These are phyloP conservation scores for Podospora comata DNA, from an alignment of 495 filamentous ascomycete genomes.

Conservation along the genomic window DNA sequence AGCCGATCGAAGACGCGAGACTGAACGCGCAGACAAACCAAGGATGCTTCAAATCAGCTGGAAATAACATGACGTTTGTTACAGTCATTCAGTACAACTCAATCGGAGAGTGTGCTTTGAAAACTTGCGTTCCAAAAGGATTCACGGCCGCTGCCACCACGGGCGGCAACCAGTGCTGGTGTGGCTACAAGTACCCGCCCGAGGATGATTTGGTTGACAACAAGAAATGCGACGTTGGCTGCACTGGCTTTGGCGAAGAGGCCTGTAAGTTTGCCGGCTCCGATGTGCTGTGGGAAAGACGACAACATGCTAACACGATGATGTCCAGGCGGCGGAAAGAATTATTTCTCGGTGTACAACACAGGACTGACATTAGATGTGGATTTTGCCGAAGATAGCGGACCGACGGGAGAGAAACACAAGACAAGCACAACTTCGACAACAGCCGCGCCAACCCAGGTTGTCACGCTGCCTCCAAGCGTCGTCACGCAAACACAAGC, in stretches of 20 bases:
- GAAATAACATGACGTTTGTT: conserved; percentile 12
- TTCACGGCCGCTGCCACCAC: conserved; percentile 21
- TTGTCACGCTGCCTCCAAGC: neutral
- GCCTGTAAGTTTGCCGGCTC: conserved; percentile 52
- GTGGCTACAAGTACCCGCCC: conserved; percentile 58
- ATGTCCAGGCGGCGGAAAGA: conserved; percentile 51
- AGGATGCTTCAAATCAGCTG: conserved; percentile 34
- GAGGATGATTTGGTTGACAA: conserved; percentile 44
- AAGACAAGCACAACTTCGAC: conserved; percentile 1
- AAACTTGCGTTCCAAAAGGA: conserved; percentile 15
- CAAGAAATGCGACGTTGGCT: conserved; percentile 52
- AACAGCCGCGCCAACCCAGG: neutral
- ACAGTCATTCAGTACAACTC: conserved; percentile 16
- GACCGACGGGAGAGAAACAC: neutral
- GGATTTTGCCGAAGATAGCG: conserved; percentile 9
- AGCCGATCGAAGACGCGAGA: conserved; percentile 5
- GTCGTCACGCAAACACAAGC: conserved; percentile 9
- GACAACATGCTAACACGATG: conserved; percentile 29
- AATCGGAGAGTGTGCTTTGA: conserved; percentile 17
- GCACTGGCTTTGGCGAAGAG: conserved; percentile 51
- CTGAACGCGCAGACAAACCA: conserved; percentile 17
- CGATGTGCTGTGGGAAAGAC: neutral
- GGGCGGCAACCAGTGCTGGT: conserved; percentile 51
- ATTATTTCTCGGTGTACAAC: conserved; percentile 49
- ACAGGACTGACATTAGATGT: conserved; percentile 40